phyloP scores from a whole-genome alignment of 441 rosid species.

The Mallotus repandus region DNA sequence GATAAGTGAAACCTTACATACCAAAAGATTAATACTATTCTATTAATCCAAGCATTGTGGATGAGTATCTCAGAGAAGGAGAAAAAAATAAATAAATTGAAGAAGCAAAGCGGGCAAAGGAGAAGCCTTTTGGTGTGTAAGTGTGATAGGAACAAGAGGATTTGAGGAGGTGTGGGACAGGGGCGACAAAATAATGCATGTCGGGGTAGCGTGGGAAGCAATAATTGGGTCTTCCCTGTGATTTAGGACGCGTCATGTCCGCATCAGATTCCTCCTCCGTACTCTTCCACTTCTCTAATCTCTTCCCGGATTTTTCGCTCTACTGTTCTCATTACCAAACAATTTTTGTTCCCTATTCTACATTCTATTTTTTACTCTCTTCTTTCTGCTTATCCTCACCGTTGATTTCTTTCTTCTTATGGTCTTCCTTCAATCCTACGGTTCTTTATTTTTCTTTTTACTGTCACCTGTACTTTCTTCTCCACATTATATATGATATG shows the following conservation, averaged over 20 bases:
- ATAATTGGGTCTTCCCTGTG: constrained; percentile 56
- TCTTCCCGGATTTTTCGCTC: constrained; percentile 56
- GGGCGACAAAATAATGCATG: constrained; percentile 53
- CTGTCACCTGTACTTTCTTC: background rate
- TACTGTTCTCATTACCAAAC: constrained; percentile 31
- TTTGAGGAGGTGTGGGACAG: constrained; percentile 16
- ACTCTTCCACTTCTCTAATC: constrained; percentile 21
- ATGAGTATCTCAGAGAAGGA: too few relatives aligned
- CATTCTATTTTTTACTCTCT: background rate
- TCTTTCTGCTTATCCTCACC: background rate
- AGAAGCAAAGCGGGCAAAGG: constrained; percentile 3
- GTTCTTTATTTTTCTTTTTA: background rate
- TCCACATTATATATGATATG: background rate
- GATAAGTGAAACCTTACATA: too few relatives aligned
- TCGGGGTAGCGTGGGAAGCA: constrained; percentile 65
- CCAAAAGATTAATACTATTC: too few relatives aligned
- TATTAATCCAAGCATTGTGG: too few relatives aligned
- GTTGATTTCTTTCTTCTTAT: background rate
- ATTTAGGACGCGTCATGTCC: constrained; percentile 61
- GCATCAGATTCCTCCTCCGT: constrained; percentile 57
- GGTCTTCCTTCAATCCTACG: background rate
- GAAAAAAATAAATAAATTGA: background rate
- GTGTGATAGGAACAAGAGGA: background rate
- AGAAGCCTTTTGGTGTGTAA: constrained; percentile 5
- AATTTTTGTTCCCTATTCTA: constrained; percentile 2